These are phyloP conservation scores for Tothia fuscella DNA, from an alignment of 2,329 filamentous ascomycete genomes.

Conservation along the genomic window DNA sequence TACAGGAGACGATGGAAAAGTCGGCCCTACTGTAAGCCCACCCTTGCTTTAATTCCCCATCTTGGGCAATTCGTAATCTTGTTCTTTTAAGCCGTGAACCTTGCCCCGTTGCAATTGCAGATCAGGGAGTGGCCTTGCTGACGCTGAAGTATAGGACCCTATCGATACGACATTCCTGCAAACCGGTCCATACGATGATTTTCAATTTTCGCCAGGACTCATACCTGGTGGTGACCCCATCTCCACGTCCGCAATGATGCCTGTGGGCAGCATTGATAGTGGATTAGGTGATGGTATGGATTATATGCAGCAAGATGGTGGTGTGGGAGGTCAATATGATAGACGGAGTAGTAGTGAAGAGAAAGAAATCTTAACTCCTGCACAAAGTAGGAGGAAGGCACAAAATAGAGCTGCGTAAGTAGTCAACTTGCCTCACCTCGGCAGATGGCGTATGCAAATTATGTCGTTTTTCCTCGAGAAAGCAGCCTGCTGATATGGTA, in stretches of 20 bases:
- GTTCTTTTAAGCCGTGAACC: not conserved
- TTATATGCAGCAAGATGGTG: conserved; percentile 19
- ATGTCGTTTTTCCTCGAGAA: not conserved
- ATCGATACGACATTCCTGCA: conserved; percentile 16
- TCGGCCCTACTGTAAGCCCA: conserved; percentile 6
- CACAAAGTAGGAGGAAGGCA: conserved; percentile 49
- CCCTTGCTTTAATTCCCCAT: conserved; percentile 1
- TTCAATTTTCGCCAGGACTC: conserved; percentile 13
- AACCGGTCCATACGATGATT: conserved; percentile 11
- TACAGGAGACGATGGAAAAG: conserved; percentile 5
- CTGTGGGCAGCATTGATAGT: conserved; percentile 31
- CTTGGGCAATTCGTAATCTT: not conserved
- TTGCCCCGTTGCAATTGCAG: not conserved
- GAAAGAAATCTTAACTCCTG: conserved; percentile 34
- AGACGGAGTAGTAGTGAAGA: conserved; percentile 34
- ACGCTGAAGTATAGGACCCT: conserved; percentile 15
- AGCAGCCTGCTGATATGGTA: not conserved
- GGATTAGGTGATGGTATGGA: conserved; percentile 21
- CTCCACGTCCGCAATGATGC: conserved; percentile 3
- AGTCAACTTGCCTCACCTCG: not conserved
- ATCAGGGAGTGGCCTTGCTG: not conserved
- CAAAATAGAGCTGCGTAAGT: conserved; percentile 63
- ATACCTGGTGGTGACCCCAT: conserved; percentile 5
- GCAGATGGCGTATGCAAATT: no score
- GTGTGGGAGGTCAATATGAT: conserved; percentile 12